These are phyloP conservation scores for Talaromyces borbonicus DNA, from an alignment of 495 filamentous ascomycete genomes.

Conservation along the genomic window DNA sequence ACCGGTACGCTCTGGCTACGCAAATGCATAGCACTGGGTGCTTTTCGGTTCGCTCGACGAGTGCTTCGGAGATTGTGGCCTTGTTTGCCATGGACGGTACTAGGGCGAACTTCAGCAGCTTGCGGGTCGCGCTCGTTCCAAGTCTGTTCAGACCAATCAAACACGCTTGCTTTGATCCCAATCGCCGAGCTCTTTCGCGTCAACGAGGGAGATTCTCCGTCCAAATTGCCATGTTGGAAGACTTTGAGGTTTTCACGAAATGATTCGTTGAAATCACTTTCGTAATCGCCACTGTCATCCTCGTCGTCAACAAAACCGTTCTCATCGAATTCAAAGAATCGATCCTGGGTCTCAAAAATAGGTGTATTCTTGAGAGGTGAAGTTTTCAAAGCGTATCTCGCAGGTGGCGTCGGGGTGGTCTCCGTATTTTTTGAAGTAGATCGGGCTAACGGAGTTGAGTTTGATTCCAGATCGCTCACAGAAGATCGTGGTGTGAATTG, in stretches of 20 bases:
- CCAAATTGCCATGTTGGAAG: background rate
- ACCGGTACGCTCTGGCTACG: conserved; percentile 95
- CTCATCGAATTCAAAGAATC: background rate
- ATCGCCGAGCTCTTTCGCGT: conserved; percentile 17
- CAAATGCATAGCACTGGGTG: conserved; percentile 67
- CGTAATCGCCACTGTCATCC: too few species aligned
- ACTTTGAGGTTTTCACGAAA: background rate
- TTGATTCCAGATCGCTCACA: conserved; percentile 5
- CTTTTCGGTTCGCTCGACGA: conserved; percentile 62
- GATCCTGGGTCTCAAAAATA: background rate
- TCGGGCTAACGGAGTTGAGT: conserved; percentile 1
- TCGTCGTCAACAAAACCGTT: background rate
- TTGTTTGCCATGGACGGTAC: conserved; percentile 88
- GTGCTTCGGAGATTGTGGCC: conserved; percentile 61
- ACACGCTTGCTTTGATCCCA: conserved; percentile 37
- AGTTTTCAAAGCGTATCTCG: background rate
- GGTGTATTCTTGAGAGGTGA: background rate
- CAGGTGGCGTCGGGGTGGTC: conserved; percentile 3
- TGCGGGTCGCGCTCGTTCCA: conserved; percentile 38
- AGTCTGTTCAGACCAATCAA: conserved; percentile 78
- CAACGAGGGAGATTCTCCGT: background rate
- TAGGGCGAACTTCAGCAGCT: conserved; percentile 58
- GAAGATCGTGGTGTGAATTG: conserved; percentile 4
- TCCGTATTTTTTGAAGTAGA: conserved; percentile 2
- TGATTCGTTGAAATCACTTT: background rate